phyloP scores from a whole-genome alignment of 352 stramenopile genomes.

The Globisporangium parvum region DNA sequence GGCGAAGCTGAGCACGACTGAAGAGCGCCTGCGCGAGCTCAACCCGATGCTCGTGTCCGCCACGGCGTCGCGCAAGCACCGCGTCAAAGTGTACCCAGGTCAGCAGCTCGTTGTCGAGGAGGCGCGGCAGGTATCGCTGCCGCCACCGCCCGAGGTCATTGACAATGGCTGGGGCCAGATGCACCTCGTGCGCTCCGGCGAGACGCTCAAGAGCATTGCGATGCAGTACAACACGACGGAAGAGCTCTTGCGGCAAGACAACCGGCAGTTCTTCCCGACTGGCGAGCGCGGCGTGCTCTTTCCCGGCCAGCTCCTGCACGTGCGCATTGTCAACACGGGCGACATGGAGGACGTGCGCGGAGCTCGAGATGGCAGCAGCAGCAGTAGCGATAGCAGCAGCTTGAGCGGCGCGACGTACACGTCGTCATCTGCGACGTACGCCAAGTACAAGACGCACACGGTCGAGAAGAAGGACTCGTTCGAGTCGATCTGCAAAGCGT shows the following conservation, averaged over 20 bases:
- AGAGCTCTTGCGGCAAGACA: conserved; percentile 73
- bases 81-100: conserved; percentile 58
- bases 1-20: conserved; percentile 54
- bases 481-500: conserved; percentile 57
- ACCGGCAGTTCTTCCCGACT: conserved; percentile 71
- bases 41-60: conserved; percentile 53
- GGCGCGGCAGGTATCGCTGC: conserved; percentile 55
- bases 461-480: conserved; percentile 54
- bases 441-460: conserved; percentile 68
- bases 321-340: conserved; percentile 73
- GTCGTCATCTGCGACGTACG: conserved; percentile 37
- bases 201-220: conserved; percentile 66
- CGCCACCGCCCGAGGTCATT: conserved; percentile 69
- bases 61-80: conserved; percentile 21
- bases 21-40: conserved; percentile 46
- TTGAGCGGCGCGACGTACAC: conserved; percentile 15
- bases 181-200: conserved; percentile 65
- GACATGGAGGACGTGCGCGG: conserved; percentile 36
- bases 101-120: conserved; percentile 78
- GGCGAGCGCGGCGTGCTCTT: conserved; percentile 65
- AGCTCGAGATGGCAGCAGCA: not conserved
- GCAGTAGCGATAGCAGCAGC: not conserved
- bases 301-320: conserved; percentile 68
- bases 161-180: conserved; percentile 83
- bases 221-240: conserved; percentile 78